phyloP scores from a whole-genome alignment of 495 filamentous ascomycete genomes.

The Rusavskia elegans region DNA sequence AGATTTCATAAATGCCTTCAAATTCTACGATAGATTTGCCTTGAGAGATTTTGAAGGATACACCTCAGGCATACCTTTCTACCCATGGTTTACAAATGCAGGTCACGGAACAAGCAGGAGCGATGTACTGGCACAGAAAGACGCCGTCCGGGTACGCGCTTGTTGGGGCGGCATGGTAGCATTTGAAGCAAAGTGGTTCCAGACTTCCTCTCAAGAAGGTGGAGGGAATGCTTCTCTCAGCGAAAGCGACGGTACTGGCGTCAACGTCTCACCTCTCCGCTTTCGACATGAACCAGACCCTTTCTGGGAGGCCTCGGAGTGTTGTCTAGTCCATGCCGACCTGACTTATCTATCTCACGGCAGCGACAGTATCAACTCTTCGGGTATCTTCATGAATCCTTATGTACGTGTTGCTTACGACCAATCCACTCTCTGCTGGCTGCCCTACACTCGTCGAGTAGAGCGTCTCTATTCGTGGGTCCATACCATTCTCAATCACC shows the following conservation, averaged over 20 bases:
- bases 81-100: slow-evolving; percentile 51
- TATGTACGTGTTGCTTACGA: slow-evolving; percentile 53
- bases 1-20: slow-evolving; percentile 60
- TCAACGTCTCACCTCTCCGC: slow-evolving; percentile 28
- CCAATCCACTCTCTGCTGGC: slow-evolving; percentile 32
- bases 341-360: slow-evolving; percentile 30
- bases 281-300: slow-evolving; percentile 49
- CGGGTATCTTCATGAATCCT: slow-evolving; percentile 54
- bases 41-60: slow-evolving; percentile 60
- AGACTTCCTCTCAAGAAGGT: slow-evolving; percentile 3
- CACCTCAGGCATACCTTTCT: slow-evolving; percentile 52
- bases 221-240: no score
- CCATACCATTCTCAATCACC: slow-evolving; percentile 35
- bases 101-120: slow-evolving; percentile 39
- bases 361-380: slow-evolving; percentile 19
- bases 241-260: no score
- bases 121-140: slow-evolving; percentile 43
- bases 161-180: slow-evolving; percentile 78
- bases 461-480: slow-evolving; percentile 40
- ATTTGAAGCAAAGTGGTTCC: slow-evolving; percentile 56
- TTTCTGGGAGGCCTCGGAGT: slow-evolving; percentile 66
- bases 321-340: slow-evolving; percentile 62
- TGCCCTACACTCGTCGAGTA: slow-evolving; percentile 36
- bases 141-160: slow-evolving; percentile 57
- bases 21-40: slow-evolving; percentile 72